Evolutionary conservation across 257 asterid species (phyloP).

Genomic region (Petunia axillaris): DNA sequence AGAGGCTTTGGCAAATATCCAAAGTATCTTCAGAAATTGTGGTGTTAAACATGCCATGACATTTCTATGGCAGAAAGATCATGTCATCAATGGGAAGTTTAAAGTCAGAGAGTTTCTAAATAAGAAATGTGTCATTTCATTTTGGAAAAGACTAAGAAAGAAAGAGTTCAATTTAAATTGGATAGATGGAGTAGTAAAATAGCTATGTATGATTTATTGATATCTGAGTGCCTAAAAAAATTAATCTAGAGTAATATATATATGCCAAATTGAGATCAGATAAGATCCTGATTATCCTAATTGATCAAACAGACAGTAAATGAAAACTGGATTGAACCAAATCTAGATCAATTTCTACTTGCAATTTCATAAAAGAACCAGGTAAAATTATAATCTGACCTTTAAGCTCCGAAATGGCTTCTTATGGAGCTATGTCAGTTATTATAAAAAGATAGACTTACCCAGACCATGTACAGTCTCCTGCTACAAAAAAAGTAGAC

Average conservation of each 20-base stretch:
- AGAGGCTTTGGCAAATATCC: too few species aligned
- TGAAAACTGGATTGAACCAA: background rate
- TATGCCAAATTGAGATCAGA: background rate
- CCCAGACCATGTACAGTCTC: constrained; percentile 34
- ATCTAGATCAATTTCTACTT: background rate
- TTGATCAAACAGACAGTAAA: background rate
- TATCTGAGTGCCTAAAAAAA: too few species aligned
- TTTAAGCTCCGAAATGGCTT: background rate
- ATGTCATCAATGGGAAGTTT: too few species aligned
- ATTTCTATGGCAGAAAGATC: too few species aligned
- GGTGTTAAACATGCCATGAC: too few species aligned
- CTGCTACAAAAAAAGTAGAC: too few species aligned
- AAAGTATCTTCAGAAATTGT: too few species aligned
- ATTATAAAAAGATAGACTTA: constrained; percentile 36
- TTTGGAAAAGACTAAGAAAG: background rate
- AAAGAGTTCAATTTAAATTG: too few species aligned
- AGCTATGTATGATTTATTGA: background rate
- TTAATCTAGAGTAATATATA: background rate
- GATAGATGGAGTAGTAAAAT: too few species aligned
- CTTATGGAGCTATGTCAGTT: background rate
- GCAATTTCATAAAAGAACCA: constrained; percentile 15
- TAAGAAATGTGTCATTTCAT: too few species aligned
- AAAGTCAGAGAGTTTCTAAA: too few species aligned
- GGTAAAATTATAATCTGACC: constrained; percentile 15
- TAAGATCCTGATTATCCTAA: background rate